A percentile compares a stretch with the other conserved stretches of the same genome.
Evolutionary conservation across 345 rosid species (phyloP).

Genomic region (Eucalyptus curtisii): DNA sequence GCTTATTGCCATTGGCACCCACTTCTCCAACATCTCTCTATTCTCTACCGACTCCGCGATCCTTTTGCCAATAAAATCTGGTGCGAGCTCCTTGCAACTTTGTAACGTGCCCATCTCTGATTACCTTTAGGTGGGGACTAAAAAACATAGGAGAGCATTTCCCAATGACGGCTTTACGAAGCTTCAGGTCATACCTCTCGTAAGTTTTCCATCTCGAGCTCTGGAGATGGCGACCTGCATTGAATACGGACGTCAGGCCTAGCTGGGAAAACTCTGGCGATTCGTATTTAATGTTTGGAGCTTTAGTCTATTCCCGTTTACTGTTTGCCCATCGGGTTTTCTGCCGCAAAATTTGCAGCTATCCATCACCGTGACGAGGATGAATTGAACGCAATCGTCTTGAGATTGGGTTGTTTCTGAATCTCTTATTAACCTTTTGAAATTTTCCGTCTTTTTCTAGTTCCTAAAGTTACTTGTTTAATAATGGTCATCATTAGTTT

Average conservation of each 20-base stretch:
- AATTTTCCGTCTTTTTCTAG: background rate
- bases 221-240: background rate
- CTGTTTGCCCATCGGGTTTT: background rate
- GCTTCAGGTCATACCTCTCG: background rate
- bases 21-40: background rate
- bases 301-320: background rate
- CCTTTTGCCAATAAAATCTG: background rate
- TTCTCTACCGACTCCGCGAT: background rate
- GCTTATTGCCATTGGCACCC: background rate
- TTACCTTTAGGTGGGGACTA: background rate
- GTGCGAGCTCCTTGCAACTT: background rate
- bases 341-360: background rate
- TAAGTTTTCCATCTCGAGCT: background rate
- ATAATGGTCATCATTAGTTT: background rate
- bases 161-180: background rate
- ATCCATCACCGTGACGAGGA: background rate
- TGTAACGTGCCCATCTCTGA: background rate
- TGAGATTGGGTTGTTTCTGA: background rate
- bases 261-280: background rate
- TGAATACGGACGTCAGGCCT: background rate
- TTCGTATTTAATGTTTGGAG: background rate
- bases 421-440: background rate
- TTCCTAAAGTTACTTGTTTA: background rate
- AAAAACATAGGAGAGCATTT: background rate
- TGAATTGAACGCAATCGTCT: background rate